phyloP scores from a whole-genome alignment of 2,329 filamentous ascomycete genomes.

The Pseudocercospora eumusae region DNA sequence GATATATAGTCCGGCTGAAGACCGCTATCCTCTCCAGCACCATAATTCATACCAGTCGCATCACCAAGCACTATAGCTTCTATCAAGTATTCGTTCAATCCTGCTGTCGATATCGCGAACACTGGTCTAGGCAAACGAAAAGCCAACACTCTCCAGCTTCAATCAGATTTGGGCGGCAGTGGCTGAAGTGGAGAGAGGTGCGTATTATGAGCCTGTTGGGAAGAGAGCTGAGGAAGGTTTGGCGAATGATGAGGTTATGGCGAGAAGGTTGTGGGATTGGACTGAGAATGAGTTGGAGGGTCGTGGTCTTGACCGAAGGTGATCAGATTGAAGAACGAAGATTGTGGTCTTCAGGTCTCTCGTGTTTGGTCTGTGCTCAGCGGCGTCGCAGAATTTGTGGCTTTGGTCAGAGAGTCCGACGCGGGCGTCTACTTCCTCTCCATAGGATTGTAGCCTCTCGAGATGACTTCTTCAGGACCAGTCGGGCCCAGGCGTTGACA shows the following conservation, averaged over 20 bases:
- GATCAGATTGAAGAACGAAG: neutral
- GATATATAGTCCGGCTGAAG: neutral
- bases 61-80: slow-evolving; percentile 8
- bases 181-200: slow-evolving; percentile 31
- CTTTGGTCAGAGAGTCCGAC: no score
- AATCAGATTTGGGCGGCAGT: slow-evolving; percentile 36
- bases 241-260: slow-evolving; percentile 38
- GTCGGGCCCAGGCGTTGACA: neutral
- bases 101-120: slow-evolving; percentile 39
- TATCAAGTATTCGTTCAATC: slow-evolving; percentile 12
- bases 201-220: slow-evolving; percentile 42
- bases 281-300: slow-evolving; percentile 32
- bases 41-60: neutral
- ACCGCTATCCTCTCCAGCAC: neutral
- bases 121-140: slow-evolving; percentile 31
- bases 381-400: no score
- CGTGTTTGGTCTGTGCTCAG: neutral
- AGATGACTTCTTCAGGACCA: neutral
- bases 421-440: neutral
- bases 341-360: neutral
- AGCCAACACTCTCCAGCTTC: slow-evolving; percentile 51
- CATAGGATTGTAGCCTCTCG: neutral
- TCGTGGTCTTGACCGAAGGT: slow-evolving; percentile 11
- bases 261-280: slow-evolving; percentile 41
- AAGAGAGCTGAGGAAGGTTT: slow-evolving; percentile 35